These are phyloP conservation scores for Cryptomeria japonica DNA, from an alignment of 75 land plant species.

Conservation along the genomic window DNA sequence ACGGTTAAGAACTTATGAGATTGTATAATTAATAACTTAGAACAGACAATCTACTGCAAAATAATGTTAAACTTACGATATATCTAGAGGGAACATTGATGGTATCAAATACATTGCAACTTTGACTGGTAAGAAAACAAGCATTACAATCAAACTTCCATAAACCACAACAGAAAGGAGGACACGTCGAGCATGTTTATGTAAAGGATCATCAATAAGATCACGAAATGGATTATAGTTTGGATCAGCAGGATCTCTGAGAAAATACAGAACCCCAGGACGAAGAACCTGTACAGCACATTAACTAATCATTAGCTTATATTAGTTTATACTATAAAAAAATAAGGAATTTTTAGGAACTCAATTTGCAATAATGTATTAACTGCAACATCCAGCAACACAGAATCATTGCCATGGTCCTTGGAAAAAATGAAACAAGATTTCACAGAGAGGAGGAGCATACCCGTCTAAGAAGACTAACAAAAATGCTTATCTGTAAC, in stretches of 20 bases:
- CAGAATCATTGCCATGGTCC: background rate
- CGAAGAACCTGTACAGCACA: conserved; percentile 65
- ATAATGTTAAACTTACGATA: conserved; percentile 47
- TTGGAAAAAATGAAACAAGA: conserved; percentile 1
- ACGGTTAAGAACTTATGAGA: background rate
- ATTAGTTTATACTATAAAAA: too few relatives aligned
- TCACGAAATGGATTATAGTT: conserved; percentile 98
- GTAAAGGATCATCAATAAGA: conserved; percentile 95
- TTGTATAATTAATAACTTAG: conserved; percentile 3
- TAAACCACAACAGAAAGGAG: conserved; percentile 92
- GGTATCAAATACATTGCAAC: conserved; percentile 87
- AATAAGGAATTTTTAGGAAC: background rate
- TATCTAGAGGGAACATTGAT: conserved; percentile 89
- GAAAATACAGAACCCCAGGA: conserved; percentile 89
- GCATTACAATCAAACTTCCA: conserved; percentile 97
- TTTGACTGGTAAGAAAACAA: conserved; percentile 94
- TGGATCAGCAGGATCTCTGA: conserved; percentile 98
- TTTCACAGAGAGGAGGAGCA: background rate
- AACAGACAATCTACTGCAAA: background rate
- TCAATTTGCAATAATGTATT: too few relatives aligned
- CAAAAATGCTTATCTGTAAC: conserved; percentile 97
- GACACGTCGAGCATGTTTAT: conserved; percentile 97
- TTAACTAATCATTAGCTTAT: too few relatives aligned
- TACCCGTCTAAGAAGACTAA: conserved; percentile 97
- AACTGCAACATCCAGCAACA: background rate